Evolutionary conservation across 805 yeast genomes (phyloP).

Genomic region (Gaillardinia entomophila): DNA sequence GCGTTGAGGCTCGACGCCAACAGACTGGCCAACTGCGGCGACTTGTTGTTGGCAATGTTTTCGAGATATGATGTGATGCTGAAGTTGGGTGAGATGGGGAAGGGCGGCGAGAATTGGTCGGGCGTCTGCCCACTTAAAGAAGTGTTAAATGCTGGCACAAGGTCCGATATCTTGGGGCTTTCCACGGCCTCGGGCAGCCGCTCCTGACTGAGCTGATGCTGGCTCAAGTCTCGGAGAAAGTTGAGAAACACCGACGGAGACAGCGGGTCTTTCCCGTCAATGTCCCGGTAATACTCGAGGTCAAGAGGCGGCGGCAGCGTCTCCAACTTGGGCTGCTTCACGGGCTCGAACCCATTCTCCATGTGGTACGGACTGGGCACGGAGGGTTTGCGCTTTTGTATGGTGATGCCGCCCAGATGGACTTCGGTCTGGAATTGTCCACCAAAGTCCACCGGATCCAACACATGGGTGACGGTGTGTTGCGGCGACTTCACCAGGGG

Average conservation of each 20-base stretch:
- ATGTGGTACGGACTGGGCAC: background rate
- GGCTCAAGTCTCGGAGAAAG: conserved; percentile 19
- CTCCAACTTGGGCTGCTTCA: too few relatives aligned
- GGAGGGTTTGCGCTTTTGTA: background rate
- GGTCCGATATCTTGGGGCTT: too few relatives aligned
- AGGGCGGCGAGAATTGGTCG: too few relatives aligned
- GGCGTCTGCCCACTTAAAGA: too few relatives aligned
- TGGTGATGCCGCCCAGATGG: background rate
- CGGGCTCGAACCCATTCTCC: too few relatives aligned
- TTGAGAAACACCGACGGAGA: conserved; percentile 20
- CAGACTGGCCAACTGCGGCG: conserved; percentile 4
- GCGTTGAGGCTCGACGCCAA: conserved; percentile 13
- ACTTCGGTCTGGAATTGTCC: background rate
- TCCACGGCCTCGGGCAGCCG: too few relatives aligned
- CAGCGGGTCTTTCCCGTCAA: conserved; percentile 1
- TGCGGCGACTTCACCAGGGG: too few relatives aligned
- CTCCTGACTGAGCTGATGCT: conserved; percentile 4
- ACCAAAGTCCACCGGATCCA: background rate
- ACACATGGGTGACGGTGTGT: too few relatives aligned
- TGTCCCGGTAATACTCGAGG: background rate
- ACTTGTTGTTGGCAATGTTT: conserved; percentile 6
- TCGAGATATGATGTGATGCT: conserved; percentile 9
- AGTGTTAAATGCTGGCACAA: too few relatives aligned
- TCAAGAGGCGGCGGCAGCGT: conserved; percentile 1
- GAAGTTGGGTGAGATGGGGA: conserved; percentile 2